Base-by-base conservation (phyloP, 768 basidiomycete species). In the Amyloporia xantha region DNA sequence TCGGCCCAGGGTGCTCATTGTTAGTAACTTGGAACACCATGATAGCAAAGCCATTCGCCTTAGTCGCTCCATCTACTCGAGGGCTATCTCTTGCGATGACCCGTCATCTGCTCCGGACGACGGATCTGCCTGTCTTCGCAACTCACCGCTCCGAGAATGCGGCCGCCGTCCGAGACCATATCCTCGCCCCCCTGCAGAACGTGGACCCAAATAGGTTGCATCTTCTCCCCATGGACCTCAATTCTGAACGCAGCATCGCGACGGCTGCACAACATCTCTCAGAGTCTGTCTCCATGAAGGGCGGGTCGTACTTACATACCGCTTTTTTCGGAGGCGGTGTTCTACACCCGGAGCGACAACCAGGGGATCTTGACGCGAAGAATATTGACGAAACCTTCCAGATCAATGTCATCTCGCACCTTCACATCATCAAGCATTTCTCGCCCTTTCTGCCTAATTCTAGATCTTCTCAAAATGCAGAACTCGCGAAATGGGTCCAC, bases 351-450 rank as follows among this genome's bases (percentile, higher is more conserved):
- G 79, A 81, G 59, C 78, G 73, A 51, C 70, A 68, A 25, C 76
- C 76, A 2, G 64, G 66, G 3, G 76, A 81, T 52, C 53, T 82
- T 42, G 66, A 77, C 59, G 57, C 66, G 54, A 60, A 61, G 23
- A 50, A 65, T 28, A 60, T 81, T 36, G 54, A 62, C 23, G 60
- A 73, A 48, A 72, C 75, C 11, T 82, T 79, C 63, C 68, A 75
- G 54, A 72, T 75, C 60, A 82, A 83, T 62, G 73, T 76, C 56
- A 71, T 81, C 48, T 75, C 80, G 17, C 79, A 82, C 59, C 66
- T 81, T 37, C 71, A 81, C 36, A 67, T 77, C 53, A 77, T 82
- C 65, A 81, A 81, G 61, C 77, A 81, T 60, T 83, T 82, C 59
- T 72, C 72, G 17, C 73, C 67, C 41, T 83, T 81, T 65, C 72